phyloP scores from a whole-genome alignment of 345 rosid species.

The Gossypium longicalyx region DNA sequence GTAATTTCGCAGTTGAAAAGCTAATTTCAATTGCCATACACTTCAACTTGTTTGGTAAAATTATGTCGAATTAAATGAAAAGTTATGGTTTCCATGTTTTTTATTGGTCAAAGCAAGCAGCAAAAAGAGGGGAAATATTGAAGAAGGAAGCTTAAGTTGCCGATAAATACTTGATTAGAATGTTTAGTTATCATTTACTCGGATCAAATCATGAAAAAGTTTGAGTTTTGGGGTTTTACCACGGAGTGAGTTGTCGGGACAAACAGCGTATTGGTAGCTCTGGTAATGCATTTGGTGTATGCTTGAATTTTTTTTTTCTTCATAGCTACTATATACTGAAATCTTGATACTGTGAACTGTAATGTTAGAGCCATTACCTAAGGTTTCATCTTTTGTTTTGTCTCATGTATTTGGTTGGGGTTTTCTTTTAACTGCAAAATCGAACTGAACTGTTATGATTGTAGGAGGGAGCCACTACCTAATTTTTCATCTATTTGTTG shows the following conservation, averaged over 20 bases:
- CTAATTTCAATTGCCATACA: conserved; percentile 18
- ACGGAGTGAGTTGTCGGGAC: not conserved
- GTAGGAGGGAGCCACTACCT: too few relatives aligned
- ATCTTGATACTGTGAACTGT: not conserved
- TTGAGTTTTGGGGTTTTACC: not conserved
- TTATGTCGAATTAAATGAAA: not conserved
- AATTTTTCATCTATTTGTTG: too few relatives aligned
- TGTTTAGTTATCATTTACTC: not conserved
- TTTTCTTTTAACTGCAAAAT: too few relatives aligned
- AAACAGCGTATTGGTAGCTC: too few relatives aligned
- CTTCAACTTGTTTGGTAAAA: not conserved
- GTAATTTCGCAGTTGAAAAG: conserved; percentile 27
- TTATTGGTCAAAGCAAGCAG: not conserved
- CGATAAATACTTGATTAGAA: not conserved
- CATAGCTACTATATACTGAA: not conserved
- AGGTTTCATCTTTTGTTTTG: not conserved
- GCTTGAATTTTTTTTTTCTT: too few relatives aligned
- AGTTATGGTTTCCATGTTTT: not conserved
- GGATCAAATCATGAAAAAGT: not conserved
- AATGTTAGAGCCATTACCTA: not conserved
- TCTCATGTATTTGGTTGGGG: too few relatives aligned
- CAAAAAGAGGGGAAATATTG: not conserved
- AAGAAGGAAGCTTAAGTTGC: not conserved
- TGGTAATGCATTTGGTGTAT: too few relatives aligned
- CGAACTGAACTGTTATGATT: too few relatives aligned